Conservation (phyloP, 139 green algal genomes). For the Edaphochlamys debaryana region DNA sequence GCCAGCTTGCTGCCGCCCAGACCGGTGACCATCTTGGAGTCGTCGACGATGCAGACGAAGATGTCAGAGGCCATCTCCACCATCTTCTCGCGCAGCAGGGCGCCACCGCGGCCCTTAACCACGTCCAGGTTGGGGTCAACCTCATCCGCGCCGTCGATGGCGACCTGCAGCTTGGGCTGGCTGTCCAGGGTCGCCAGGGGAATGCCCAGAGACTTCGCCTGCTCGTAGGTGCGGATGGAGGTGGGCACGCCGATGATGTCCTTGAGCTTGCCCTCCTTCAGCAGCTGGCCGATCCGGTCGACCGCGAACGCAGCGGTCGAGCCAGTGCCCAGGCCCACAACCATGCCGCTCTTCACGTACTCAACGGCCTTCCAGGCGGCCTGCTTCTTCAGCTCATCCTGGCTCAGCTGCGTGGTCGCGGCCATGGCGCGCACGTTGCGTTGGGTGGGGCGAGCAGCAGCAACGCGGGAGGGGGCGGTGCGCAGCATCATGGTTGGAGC, state of each 20-base stretch:
- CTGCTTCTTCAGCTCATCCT: slow-evolving; percentile 97
- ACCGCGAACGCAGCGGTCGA: slow-evolving; percentile 99
- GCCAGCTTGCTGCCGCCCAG: slow-evolving; percentile 92
- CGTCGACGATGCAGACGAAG: slow-evolving; percentile 99
- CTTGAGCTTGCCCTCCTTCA: slow-evolving; percentile 91
- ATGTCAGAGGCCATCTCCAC: slow-evolving; percentile 93
- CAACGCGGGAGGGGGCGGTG: no score
- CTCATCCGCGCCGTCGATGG: slow-evolving; percentile 98
- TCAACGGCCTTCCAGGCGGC: slow-evolving; percentile 96
- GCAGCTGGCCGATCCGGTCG: slow-evolving; percentile 93
- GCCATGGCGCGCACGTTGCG: slow-evolving; percentile 35
- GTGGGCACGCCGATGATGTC: slow-evolving; percentile 98
- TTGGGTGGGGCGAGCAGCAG: neutral
- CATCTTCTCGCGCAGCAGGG: slow-evolving; percentile 99
- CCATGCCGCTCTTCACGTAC: slow-evolving; percentile 97
- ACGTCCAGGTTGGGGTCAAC: slow-evolving; percentile 97
- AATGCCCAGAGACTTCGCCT: slow-evolving; percentile 90
- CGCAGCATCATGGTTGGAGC: neutral
- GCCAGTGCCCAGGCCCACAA: slow-evolving; percentile 96
- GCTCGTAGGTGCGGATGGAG: slow-evolving; percentile 93
- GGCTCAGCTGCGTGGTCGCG: slow-evolving; percentile 43
- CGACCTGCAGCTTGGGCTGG: slow-evolving; percentile 94
- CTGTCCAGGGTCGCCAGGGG: slow-evolving; percentile 96
- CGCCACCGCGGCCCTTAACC: slow-evolving; percentile 97
- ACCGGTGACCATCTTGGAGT: slow-evolving; percentile 94